These are phyloP conservation scores for Nothophytophthora sp. DNA, from an alignment of 352 stramenopile genomes.

Conservation along the genomic window DNA sequence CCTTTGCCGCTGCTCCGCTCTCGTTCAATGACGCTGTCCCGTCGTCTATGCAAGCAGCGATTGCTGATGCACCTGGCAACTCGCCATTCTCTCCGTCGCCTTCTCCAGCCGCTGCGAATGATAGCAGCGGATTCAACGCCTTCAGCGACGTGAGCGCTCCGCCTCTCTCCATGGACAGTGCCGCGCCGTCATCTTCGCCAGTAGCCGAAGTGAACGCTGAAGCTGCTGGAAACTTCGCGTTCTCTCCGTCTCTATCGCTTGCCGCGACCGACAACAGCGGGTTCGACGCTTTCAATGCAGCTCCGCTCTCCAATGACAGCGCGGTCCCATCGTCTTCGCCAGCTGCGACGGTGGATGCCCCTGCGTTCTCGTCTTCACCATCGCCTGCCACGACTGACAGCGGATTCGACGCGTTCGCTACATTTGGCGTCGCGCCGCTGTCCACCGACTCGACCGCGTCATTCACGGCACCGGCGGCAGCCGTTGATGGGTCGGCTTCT, in stretches of 20 bases:
- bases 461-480: neutral
- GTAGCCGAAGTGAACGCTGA: neutral
- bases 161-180: neutral
- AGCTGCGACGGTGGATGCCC: slow-evolving; percentile 15
- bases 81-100: neutral
- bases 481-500: neutral
- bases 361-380: slow-evolving; percentile 11
- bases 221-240: neutral
- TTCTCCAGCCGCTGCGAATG: no score
- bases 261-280: slow-evolving; percentile 1
- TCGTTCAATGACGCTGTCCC: no score
- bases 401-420: slow-evolving; percentile 14
- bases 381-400: slow-evolving; percentile 1
- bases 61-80: neutral
- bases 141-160: no score
- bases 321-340: slow-evolving; percentile 9
- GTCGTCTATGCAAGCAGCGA: neutral
- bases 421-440: slow-evolving; percentile 7
- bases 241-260: slow-evolving; percentile 3
- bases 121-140: no score
- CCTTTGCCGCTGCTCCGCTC: no score
- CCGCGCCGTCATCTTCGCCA: neutral
- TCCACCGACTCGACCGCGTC: neutral
- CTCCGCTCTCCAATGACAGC: neutral
- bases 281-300: slow-evolving; percentile 22